These are phyloP conservation scores for Backusella liffmaniae DNA, from an alignment of 192 early-diverging fungal species.

Conservation along the genomic window DNA sequence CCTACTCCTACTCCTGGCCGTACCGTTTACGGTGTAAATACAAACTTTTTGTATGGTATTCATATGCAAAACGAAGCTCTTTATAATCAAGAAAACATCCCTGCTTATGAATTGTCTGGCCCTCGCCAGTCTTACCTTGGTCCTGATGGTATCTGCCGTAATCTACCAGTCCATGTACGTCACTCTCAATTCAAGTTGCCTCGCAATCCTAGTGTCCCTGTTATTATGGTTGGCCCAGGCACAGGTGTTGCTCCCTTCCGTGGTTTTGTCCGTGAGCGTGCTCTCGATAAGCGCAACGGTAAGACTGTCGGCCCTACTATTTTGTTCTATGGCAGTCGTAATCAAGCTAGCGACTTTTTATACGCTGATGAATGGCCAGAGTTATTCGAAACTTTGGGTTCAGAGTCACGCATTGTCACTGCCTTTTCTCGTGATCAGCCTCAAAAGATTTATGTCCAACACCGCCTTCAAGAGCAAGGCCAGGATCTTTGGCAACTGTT, in stretches of 20 bases:
- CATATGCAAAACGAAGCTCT: constrained; percentile 35
- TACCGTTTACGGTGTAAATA: constrained; percentile 79
- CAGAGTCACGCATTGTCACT: constrained; percentile 69
- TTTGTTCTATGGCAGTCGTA: constrained; percentile 94
- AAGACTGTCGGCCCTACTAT: constrained; percentile 77
- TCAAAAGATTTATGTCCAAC: constrained; percentile 95
- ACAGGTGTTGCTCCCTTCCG: constrained; percentile 99
- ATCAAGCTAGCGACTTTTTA: constrained; percentile 81
- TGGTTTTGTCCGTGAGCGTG: constrained; percentile 91
- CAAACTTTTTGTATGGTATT: constrained; percentile 82
- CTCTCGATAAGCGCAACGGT: constrained; percentile 54
- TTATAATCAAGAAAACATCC: constrained; percentile 21
- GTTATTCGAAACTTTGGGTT: constrained; percentile 58
- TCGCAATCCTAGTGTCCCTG: constrained; percentile 64
- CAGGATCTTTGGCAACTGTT: constrained; percentile 82
- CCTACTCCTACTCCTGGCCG: constrained; percentile 44
- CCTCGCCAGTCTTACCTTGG: constrained; percentile 39
- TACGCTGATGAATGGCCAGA: constrained; percentile 81
- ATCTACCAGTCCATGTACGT: constrained; percentile 87
- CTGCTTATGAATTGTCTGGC: constrained; percentile 30
- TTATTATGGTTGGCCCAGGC: constrained; percentile 98
- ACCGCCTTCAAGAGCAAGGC: constrained; percentile 73
- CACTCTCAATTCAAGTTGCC: constrained; percentile 89
- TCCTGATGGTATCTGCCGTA: constrained; percentile 10
- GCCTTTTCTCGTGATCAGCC: constrained; percentile 84